Conservation (phyloP, 2,329 filamentous ascomycete genomes). For the Monilinia fructicola region DNA sequence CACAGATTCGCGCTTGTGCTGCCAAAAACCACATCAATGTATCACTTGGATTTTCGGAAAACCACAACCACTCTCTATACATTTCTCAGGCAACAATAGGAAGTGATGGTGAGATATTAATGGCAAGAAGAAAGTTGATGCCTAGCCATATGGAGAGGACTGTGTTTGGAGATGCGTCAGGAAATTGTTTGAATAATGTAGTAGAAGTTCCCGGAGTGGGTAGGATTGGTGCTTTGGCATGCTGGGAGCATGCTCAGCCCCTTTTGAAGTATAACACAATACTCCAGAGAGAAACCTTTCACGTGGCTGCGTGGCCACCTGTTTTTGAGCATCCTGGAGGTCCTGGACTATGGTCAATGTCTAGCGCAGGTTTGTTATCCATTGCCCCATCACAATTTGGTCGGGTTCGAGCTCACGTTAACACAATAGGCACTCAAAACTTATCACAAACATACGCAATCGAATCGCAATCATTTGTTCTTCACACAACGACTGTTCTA, state of each 20-base stretch:
- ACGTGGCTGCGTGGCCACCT: slow-evolving; percentile 56
- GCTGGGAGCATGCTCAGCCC: slow-evolving; percentile 53
- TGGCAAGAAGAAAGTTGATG: slow-evolving; percentile 48
- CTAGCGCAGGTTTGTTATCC: slow-evolving; percentile 32
- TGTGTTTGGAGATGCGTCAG: slow-evolving; percentile 56
- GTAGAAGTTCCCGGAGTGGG: slow-evolving; percentile 49
- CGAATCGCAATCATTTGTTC: slow-evolving; percentile 55
- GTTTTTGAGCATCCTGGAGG: slow-evolving; percentile 51
- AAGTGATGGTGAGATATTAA: slow-evolving; percentile 44
- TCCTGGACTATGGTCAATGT: slow-evolving; percentile 30
- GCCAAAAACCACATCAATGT: slow-evolving; percentile 48
- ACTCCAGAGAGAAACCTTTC: slow-evolving; percentile 51
- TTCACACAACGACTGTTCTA: slow-evolving; percentile 56
- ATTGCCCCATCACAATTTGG: slow-evolving; percentile 29
- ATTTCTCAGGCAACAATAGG: slow-evolving; percentile 53
- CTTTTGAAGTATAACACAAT: slow-evolving; percentile 52
- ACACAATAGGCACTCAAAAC: slow-evolving; percentile 41
- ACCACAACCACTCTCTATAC: slow-evolving; percentile 47
- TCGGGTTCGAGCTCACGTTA: no score
- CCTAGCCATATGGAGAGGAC: slow-evolving; percentile 48
- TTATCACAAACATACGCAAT: slow-evolving; percentile 58
- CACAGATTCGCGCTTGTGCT: slow-evolving; percentile 46
- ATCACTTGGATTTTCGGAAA: slow-evolving; percentile 49
- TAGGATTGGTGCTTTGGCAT: slow-evolving; percentile 53
- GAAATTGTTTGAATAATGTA: slow-evolving; percentile 54